Base-by-base conservation (phyloP, 169 alveolate species). In the Cryptosporidium viatorum region DNA sequence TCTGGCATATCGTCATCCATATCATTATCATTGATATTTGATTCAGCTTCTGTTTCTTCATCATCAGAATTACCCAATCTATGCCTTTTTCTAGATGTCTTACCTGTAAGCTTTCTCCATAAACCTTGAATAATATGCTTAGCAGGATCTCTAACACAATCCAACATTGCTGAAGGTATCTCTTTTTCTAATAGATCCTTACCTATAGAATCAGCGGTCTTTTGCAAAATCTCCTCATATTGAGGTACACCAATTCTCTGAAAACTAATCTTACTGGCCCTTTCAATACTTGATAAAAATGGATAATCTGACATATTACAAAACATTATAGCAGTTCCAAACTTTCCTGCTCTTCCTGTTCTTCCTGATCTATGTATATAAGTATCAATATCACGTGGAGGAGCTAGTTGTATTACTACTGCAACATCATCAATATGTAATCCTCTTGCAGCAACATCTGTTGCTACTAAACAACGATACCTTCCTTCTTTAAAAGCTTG, bases 391-490 rank as follows among this genome's bases (percentile, higher is more conserved):
- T 93, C 93, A 52, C 93, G 80, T 31, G 98, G 98, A 86, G 96
- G 93, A 70, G 96, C 97, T 91, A 93, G 93, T 91, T 97, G 97
- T 58, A 97, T 93, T 21, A 97, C 94, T 31, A 92, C 85, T 29
- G 84, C 96, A 5, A 96, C 96, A 45, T 95, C 95, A 21, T 96
- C 97, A 51, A 96, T 93, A 94, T 96, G 97, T 51, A 96, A 85
- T n/a, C 98, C 98, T 74, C 98, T 92, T 10, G 98, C 94, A 16
- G 98, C 98, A 2, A 96, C 98, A 93, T 96, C 97, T 0, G 98
- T 95, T 1, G 98, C 98, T 5, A 95, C 97, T 52, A 96, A 92
- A 26, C 96, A 95, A 55, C 93, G 93, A 70, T 94, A 94, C 86
- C 93, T 93, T 14, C 97, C 96, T 69, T 92, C 95, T 74, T 94